phyloP scores from a whole-genome alignment of 2,329 filamentous ascomycete genomes.

The Celoporthe dispersa region DNA sequence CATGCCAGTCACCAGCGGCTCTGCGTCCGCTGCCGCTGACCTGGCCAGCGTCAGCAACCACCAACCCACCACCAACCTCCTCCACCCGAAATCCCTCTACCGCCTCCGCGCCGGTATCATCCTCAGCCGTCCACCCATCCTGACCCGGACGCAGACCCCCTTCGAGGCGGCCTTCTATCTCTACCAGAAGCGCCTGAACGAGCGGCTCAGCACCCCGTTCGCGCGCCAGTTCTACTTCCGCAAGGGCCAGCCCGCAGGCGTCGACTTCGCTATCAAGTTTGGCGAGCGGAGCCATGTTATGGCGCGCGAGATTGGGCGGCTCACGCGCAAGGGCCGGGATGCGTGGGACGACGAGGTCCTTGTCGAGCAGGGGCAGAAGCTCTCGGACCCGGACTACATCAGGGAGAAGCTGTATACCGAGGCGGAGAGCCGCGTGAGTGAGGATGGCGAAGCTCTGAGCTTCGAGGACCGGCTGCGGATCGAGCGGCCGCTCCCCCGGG shows the following conservation, averaged over 20 bases:
- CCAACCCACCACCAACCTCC: constrained; percentile 29
- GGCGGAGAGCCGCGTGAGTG: constrained; percentile 66
- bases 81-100: constrained; percentile 41
- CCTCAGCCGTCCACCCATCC: constrained; percentile 83
- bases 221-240: constrained; percentile 95
- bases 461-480: constrained; percentile 67
- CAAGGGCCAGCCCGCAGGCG: constrained; percentile 78
- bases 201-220: constrained; percentile 77
- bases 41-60: constrained; percentile 37
- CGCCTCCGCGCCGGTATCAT: constrained; percentile 70
- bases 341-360: constrained; percentile 93
- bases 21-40: constrained; percentile 33
- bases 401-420: constrained; percentile 74
- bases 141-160: constrained; percentile 80
- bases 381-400: constrained; percentile 67
- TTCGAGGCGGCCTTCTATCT: constrained; percentile 96
- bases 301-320: constrained; percentile 83
- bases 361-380: constrained; percentile 73
- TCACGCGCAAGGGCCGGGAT: constrained; percentile 66
- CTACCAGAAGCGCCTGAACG: constrained; percentile 96
- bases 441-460: constrained; percentile 63
- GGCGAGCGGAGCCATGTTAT: constrained; percentile 73
- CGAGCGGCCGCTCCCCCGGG: constrained; percentile 70
- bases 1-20: constrained; percentile 35
- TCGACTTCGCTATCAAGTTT: constrained; percentile 90